phyloP scores from a whole-genome alignment of 2,329 filamentous ascomycete genomes.

The Trichophyton verrucosum region DNA sequence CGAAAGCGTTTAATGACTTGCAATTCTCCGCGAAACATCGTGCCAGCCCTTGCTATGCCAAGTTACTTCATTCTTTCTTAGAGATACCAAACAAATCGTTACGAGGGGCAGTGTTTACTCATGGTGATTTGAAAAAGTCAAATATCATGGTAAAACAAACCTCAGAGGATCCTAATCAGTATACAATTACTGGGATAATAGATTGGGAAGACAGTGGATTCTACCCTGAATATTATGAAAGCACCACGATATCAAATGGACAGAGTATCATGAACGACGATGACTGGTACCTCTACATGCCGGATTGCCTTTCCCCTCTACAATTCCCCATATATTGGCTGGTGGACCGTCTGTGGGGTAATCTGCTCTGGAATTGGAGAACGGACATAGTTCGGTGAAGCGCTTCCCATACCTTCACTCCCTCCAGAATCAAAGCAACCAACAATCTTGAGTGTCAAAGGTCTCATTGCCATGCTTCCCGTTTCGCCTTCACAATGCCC shows the following conservation, averaged over 20 bases:
- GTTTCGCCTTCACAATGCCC: neutral
- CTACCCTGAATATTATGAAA: constrained; percentile 22
- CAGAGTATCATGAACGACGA: constrained; percentile 16
- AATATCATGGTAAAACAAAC: constrained; percentile 10
- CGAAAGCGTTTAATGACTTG: constrained; percentile 15
- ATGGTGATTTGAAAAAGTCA: constrained; percentile 8
- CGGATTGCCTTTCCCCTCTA: constrained; percentile 17
- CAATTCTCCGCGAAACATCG: constrained; percentile 17
- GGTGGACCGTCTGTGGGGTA: constrained; percentile 11
- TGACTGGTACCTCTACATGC: constrained; percentile 22
- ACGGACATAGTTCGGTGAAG: neutral
- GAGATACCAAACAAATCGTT: constrained; percentile 4
- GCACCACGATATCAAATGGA: constrained; percentile 14
- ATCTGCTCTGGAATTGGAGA: neutral
- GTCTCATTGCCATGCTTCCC: constrained; percentile 7
- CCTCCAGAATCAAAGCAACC: neutral
- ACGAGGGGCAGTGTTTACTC: constrained; percentile 10
- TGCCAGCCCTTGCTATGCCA: constrained; percentile 16
- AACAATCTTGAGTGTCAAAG: neutral
- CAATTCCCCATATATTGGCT: constrained; percentile 7
- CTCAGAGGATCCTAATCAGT: neutral
- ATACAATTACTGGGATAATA: constrained; percentile 19
- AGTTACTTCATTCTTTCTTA: constrained; percentile 18
- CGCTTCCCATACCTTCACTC: no score
- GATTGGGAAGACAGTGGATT: constrained; percentile 25